These are phyloP conservation scores for Kodamaea suecica DNA, from an alignment of 1,139 yeast species.

Conservation along the genomic window DNA sequence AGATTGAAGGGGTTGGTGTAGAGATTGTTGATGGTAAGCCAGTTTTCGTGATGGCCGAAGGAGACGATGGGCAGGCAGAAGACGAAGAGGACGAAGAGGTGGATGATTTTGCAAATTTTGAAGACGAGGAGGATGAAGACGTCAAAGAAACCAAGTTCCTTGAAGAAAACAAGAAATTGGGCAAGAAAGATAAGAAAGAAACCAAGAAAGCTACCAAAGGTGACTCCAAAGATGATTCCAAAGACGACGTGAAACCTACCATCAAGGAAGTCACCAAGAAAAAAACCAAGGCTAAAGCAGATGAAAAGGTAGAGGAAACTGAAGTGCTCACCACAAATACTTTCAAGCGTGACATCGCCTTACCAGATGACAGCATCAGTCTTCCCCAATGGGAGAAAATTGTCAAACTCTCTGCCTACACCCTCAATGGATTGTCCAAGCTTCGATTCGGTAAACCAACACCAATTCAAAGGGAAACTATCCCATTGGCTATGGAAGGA, in stretches of 20 bases:
- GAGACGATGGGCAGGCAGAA: conserved; percentile 9
- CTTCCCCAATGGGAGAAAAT: conserved; percentile 58
- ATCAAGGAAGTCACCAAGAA: conserved; percentile 6
- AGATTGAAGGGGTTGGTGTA: conserved; percentile 88
- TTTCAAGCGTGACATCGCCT: conserved; percentile 24
- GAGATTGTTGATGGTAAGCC: conserved; percentile 63
- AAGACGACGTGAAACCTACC: conserved; percentile 2
- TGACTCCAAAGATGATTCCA: conserved; percentile 10
- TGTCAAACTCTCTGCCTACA: conserved; percentile 46
- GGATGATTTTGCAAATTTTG: conserved; percentile 25
- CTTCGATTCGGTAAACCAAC: conserved; percentile 73
- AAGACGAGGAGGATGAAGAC: conserved; percentile 20
- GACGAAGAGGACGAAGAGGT: conserved; percentile 9
- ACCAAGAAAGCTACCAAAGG: conserved; percentile 9
- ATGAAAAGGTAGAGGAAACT: conserved; percentile 5
- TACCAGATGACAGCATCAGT: conserved; percentile 43
- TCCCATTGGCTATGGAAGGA: conserved; percentile 72
- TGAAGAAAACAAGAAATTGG: too few relatives aligned
- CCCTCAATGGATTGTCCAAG: conserved; percentile 56
- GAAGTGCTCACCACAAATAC: conserved; percentile 21
- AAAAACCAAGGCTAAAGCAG: neutral
- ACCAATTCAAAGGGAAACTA: conserved; percentile 73
- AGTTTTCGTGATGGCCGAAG: conserved; percentile 55
- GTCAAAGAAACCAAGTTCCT: conserved; percentile 8
- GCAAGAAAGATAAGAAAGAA: conserved; percentile 15